Conservation (phyloP, 2,329 filamentous ascomycete species). For the Colletotrichum trifolii region DNA sequence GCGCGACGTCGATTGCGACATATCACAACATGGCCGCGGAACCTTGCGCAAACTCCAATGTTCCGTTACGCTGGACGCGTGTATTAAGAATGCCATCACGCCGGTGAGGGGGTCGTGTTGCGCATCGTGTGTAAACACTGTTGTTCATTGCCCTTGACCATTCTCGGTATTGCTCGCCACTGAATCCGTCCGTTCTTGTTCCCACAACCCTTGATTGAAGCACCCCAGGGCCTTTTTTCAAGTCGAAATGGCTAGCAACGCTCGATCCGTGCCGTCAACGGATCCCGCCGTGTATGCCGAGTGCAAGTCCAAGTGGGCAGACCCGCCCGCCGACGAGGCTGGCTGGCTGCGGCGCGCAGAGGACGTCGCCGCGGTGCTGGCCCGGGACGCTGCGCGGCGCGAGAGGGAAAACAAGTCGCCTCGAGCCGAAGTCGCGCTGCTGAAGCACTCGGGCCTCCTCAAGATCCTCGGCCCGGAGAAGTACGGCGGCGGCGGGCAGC, state of each 20-base stretch:
- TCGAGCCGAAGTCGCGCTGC: constrained; percentile 50
- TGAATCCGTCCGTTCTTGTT: too few relatives aligned
- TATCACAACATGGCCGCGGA: constrained; percentile 27
- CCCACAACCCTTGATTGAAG: too few relatives aligned
- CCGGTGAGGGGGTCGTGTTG: not conserved
- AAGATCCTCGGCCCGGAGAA: constrained; percentile 52
- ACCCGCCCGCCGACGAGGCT: constrained; percentile 44
- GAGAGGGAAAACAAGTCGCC: constrained; percentile 54
- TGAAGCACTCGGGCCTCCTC: constrained; percentile 54
- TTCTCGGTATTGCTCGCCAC: too few relatives aligned
- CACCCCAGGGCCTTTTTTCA: not conserved
- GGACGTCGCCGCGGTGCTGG: constrained; percentile 51
- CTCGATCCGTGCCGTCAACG: constrained; percentile 37
- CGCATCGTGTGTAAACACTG: too few relatives aligned
- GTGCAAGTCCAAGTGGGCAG: constrained; percentile 49
- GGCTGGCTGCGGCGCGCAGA: constrained; percentile 52
- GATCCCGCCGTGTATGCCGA: constrained; percentile 52
- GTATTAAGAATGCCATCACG: too few relatives aligned
- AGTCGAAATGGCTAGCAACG: constrained; percentile 33
- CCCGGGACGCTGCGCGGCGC: constrained; percentile 46
- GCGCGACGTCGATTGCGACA: constrained; percentile 25
- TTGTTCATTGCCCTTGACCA: too few relatives aligned
- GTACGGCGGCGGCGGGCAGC: constrained; percentile 56
- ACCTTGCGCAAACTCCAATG: constrained; percentile 11
- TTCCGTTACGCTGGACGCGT: too few relatives aligned